Evolutionary conservation across 148 eudicot genomes (phyloP).

Genomic region (Fallopia convolvulus): DNA sequence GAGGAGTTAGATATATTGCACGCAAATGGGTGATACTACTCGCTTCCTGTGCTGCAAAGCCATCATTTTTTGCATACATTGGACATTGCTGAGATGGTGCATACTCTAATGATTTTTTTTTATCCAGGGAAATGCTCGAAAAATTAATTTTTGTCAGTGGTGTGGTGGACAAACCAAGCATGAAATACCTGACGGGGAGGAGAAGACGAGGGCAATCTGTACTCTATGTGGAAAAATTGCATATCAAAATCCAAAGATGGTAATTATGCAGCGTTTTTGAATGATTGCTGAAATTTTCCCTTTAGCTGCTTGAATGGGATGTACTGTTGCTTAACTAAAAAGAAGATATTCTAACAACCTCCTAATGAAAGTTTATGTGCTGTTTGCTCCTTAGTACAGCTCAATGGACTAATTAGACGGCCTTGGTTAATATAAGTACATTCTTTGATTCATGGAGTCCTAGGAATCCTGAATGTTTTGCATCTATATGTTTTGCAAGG

Average conservation of each 20-base stretch:
- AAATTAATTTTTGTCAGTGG: conserved; percentile 78
- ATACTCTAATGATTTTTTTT: background rate
- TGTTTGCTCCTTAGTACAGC: background rate
- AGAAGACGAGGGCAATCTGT: conserved; percentile 82
- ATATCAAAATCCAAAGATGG: conserved; percentile 98
- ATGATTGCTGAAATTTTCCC: background rate
- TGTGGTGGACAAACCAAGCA: conserved; percentile 90
- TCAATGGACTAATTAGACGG: background rate
- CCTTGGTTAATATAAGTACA: background rate
- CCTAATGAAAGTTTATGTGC: background rate
- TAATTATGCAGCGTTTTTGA: conserved; percentile 8
- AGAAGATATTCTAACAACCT: background rate
- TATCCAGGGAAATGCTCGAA: conserved; percentile 53
- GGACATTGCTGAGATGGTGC: background rate
- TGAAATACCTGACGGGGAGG: conserved; percentile 94
- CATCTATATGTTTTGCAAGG: background rate
- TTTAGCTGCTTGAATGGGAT: background rate
- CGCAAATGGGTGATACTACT: background rate
- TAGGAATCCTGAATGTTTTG: background rate
- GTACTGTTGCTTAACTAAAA: background rate
- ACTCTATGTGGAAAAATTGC: conserved; percentile 76
- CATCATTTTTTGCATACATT: background rate
- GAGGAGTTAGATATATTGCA: background rate
- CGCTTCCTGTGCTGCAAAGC: background rate
- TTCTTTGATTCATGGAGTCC: background rate